Conservation (phyloP, 129 eudicot species). For the Saposhnikovia divaricata region DNA sequence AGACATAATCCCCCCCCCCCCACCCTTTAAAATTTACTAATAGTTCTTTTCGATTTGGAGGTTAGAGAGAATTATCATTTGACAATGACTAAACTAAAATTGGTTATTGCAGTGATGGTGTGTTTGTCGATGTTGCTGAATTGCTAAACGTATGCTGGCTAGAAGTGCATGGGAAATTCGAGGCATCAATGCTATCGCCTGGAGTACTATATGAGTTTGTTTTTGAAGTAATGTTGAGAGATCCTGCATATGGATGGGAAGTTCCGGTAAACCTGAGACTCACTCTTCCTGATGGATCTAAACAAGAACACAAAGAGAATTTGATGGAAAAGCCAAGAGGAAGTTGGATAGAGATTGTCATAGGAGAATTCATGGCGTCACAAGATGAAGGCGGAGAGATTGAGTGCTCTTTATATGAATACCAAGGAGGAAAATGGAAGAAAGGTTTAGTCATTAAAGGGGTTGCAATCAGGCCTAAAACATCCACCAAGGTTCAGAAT, state of each 20-base stretch:
- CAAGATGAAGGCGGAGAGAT: slow-evolving; percentile 44
- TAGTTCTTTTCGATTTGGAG: not conserved
- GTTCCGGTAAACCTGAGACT: slow-evolving; percentile 43
- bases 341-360: slow-evolving; percentile 60
- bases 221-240: slow-evolving; percentile 32
- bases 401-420: slow-evolving; percentile 58
- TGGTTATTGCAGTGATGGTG: slow-evolving; percentile 24
- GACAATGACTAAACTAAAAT: not conserved
- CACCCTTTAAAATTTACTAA: not conserved
- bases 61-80: not conserved
- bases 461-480: slow-evolving; percentile 47
- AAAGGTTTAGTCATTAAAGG: slow-evolving; percentile 69
- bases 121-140: slow-evolving; percentile 27
- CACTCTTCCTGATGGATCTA: slow-evolving; percentile 36
- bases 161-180: slow-evolving; percentile 41
- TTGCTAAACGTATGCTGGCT: slow-evolving; percentile 44
- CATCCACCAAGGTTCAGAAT: not conserved
- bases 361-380: slow-evolving; percentile 47
- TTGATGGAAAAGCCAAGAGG: slow-evolving; percentile 54
- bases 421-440: slow-evolving; percentile 77
- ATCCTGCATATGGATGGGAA: slow-evolving; percentile 45
- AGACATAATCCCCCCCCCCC: not conserved
- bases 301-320: slow-evolving; percentile 45
- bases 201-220: slow-evolving; percentile 30
- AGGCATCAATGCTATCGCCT: slow-evolving; percentile 31